A percentile compares a stretch with the other conserved stretches of the same genome.
Conservation (phyloP, 768 basidiomycete species). For the Udeniomyces megalosporus region DNA sequence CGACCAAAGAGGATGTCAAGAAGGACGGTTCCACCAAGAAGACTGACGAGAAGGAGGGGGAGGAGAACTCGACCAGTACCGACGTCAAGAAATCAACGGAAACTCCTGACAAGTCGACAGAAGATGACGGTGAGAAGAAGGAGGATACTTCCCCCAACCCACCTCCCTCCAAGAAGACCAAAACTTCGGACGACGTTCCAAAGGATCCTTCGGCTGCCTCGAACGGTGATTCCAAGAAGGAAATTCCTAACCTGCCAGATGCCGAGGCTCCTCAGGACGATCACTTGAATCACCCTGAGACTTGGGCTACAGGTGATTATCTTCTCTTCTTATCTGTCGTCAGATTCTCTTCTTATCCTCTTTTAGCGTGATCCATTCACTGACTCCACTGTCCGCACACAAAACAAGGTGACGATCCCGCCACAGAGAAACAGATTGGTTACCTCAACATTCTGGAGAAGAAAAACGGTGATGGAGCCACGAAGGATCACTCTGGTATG, state of each 20-base stretch:
- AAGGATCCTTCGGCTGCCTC: background rate
- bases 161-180: background rate
- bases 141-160: background rate
- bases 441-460: slow-evolving; percentile 28
- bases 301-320: slow-evolving; percentile 25
- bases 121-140: background rate
- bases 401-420: slow-evolving; percentile 27
- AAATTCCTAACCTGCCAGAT: background rate
- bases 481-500: slow-evolving; percentile 16
- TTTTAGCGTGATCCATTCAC: too few species aligned
- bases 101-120: too few species aligned
- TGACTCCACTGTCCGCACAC: background rate
- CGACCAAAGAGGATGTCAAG: background rate
- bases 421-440: slow-evolving; percentile 28
- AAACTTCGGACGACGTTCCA: background rate
- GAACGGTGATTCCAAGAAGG: background rate
- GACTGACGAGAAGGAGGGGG: slow-evolving; percentile 12
- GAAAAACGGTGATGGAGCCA: slow-evolving; percentile 22
- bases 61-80: slow-evolving; percentile 13
- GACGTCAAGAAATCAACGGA: slow-evolving; percentile 7
- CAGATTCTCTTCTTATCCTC: background rate
- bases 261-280: background rate
- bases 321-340: background rate
- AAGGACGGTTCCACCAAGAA: background rate
- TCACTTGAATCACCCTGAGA: slow-evolving; percentile 28